Percentiles rank a stretch among this genome's conserved stretches.
phyloP scores from a whole-genome alignment of 495 filamentous ascomycete species.

The Chaetomium tenue region DNA sequence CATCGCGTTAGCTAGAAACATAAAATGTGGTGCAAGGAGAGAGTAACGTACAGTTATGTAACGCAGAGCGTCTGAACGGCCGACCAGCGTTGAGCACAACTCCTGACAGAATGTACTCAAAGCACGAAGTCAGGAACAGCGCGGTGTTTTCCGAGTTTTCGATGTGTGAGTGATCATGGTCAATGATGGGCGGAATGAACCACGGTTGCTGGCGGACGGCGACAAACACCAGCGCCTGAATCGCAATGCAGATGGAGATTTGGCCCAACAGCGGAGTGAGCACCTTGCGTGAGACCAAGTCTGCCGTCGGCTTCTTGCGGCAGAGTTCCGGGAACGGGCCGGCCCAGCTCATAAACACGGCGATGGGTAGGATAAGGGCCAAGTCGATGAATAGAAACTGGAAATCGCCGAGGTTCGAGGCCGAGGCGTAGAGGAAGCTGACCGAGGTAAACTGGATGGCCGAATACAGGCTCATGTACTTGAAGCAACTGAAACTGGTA shows the following conservation, averaged over 20 bases:
- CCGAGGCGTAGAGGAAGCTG: conserved; percentile 93
- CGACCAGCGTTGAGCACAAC: conserved; percentile 84
- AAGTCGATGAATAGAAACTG: conserved; percentile 98
- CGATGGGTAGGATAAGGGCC: conserved; percentile 87
- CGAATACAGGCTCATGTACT: conserved; percentile 99
- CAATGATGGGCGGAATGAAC: conserved; percentile 77
- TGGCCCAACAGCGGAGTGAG: conserved; percentile 87
- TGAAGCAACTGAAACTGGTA: conserved; percentile 99
- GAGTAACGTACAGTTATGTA: conserved; percentile 65
- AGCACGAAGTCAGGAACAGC: conserved; percentile 85
- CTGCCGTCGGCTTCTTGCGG: conserved; percentile 84
- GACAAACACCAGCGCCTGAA: conserved; percentile 71
- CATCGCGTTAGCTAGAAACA: conserved; percentile 5
- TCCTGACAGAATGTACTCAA: conserved; percentile 88
- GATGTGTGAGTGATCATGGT: conserved; percentile 74
- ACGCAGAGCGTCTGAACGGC: conserved; percentile 82
- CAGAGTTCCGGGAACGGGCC: conserved; percentile 75
- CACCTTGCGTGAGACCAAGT: conserved; percentile 90
- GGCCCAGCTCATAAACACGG: conserved; percentile 98
- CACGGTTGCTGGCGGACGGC: conserved; percentile 73
- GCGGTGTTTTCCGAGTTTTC: conserved; percentile 89
- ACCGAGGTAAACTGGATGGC: conserved; percentile 99
- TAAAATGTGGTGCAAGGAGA: neutral
- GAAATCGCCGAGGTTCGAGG: conserved; percentile 94
- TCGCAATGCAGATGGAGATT: conserved; percentile 73